A percentile compares a stretch with the other conserved stretches of the same genome.
phyloP scores from a whole-genome alignment of 1,284 basidiomycete species.

The Sanguinoderma infundibulare region DNA sequence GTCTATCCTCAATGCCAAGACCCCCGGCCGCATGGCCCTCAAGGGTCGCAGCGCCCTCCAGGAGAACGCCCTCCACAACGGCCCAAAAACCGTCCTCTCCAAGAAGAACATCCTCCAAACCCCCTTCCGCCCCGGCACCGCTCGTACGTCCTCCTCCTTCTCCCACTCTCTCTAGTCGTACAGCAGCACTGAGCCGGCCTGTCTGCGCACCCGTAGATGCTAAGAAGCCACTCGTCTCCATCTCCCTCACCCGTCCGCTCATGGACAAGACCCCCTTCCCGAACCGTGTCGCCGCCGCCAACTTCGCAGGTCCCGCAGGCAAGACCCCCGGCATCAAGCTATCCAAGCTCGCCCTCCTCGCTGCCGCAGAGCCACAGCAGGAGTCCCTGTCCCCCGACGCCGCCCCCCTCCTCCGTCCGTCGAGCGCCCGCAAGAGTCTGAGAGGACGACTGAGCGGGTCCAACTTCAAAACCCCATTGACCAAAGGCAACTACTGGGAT shows the following conservation, averaged over 20 bases:
- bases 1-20: conserved; percentile 43
- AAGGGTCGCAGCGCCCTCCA: conserved; percentile 47
- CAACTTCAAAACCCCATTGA: conserved; percentile 68
- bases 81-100: conserved; percentile 43
- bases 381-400: conserved; percentile 13
- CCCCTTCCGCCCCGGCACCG: conserved; percentile 34
- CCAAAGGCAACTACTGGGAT: conserved; percentile 76
- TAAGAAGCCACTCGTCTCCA: conserved; percentile 26
- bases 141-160: conserved; percentile 22
- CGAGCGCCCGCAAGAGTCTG: conserved; percentile 56
- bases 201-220: conserved; percentile 13
- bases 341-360: conserved; percentile 38
- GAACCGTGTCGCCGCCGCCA: conserved; percentile 49
- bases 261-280: conserved; percentile 59
- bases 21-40: conserved; percentile 49
- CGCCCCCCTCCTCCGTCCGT: conserved; percentile 54
- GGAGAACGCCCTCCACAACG: conserved; percentile 53
- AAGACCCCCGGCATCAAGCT: conserved; percentile 38
- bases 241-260: conserved; percentile 48
- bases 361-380: conserved; percentile 32
- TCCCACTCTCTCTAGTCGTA: background rate
- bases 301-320: conserved; percentile 20
- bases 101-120: conserved; percentile 48
- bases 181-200: too few species aligned
- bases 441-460: conserved; percentile 37